Evolutionary conservation across 192 early-diverging fungal genomes (phyloP).

Genomic region (Backusella luteola): DNA sequence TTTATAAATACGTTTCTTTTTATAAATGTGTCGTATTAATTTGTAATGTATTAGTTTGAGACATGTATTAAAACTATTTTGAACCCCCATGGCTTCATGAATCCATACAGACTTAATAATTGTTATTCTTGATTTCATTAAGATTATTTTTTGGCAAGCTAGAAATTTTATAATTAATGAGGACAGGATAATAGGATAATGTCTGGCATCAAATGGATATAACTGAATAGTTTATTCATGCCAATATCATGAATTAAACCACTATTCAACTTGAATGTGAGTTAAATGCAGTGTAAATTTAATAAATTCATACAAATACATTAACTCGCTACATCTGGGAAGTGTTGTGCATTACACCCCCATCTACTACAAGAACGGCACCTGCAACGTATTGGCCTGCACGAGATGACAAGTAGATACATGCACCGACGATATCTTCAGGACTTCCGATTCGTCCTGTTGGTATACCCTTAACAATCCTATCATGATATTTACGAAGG

Average conservation of each 20-base stretch:
- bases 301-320: neutral
- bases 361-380: conserved; percentile 30
- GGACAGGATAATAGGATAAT: too few relatives aligned
- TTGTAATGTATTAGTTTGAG: neutral
- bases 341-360: conserved; percentile 21
- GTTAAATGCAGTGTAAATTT: neutral
- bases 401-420: conserved; percentile 73
- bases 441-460: conserved; percentile 76
- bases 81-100: neutral
- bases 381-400: conserved; percentile 67
- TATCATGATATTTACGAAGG: conserved; percentile 46
- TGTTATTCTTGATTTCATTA: too few relatives aligned
- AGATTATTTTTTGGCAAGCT: too few relatives aligned
- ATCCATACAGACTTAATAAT: neutral
- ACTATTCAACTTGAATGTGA: neutral
- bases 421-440: conserved; percentile 85
- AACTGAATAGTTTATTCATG: neutral
- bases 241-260: neutral
- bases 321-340: conserved; percentile 10
- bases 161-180: too few relatives aligned
- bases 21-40: neutral
- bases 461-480: conserved; percentile 57
- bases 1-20: neutral
- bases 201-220: neutral
- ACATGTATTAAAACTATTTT: neutral